Base-by-base conservation (phyloP, 345 rosid genomes). In the Microthlaspi erraticum region DNA sequence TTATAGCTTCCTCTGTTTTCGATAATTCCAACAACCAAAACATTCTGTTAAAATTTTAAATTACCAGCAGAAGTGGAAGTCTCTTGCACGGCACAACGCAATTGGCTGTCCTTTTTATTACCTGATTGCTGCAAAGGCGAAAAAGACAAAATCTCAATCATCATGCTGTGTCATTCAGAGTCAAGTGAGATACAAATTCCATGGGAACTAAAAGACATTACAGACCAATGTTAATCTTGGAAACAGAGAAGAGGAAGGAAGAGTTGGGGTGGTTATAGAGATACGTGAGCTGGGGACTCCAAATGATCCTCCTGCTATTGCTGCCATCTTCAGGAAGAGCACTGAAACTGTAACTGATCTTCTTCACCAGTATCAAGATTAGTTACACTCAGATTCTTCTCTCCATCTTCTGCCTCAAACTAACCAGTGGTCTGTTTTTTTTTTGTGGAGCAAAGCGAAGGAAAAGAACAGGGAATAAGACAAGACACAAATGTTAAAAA, bases 61-160 rank as follows among this genome's bases (percentile, higher is more conserved):
- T 62, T 64, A 88, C 93, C 83, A 10, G 96, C 64, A 57, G 90
- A 84, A 78, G 84, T 78, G 6, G 97, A 87, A 16, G 98, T 85
- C 51, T 90, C 96, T 72, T 88, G 97, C 64, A 83, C 82, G 5
- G 85, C 88, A 79, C 92, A 93, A 67, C 81, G 68, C 34, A 83
- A 71, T 10, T 67, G 72, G 49, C 63, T 69, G 8, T 63, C 59
- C 16, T 66, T 63, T 77, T 78, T 79, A 74, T 64, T 56, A 43
- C 67, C 70, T 70, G 75, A 80, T 80, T 80, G 91, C 83, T 77
- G 77, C 71, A 49, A 12, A 39, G 48, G 51, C 57, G 12, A 59
- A 26, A 16, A 43, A 67, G 19, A 37, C 42, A 26, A 31, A 46
- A 54, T 1, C n/a, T 60, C 23, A 36, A 48, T 43, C 23, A 14